Evolutionary conservation across 352 stramenopile genomes (phyloP).

Genomic region (Phytophthora multivora): DNA sequence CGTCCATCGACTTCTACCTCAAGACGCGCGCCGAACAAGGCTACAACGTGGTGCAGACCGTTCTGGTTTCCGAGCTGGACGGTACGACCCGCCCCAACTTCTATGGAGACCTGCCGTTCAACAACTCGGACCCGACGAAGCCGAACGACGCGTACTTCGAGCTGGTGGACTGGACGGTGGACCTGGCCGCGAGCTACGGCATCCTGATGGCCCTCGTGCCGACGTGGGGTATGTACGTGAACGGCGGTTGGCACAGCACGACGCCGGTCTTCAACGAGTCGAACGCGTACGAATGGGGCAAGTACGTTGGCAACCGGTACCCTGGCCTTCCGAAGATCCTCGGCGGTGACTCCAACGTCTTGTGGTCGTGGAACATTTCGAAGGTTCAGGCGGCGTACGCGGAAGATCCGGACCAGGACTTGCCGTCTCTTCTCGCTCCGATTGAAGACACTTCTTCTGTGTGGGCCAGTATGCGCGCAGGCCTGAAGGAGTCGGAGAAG

Average conservation of each 20-base stretch:
- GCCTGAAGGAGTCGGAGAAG: background rate
- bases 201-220: slow-evolving; percentile 24
- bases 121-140: background rate
- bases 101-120: background rate
- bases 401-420: background rate
- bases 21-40: background rate
- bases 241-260: background rate
- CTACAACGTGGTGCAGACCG: background rate
- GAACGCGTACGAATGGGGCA: background rate
- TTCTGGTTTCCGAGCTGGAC: background rate
- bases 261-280: background rate
- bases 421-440: background rate
- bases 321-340: background rate
- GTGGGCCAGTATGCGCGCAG: background rate
- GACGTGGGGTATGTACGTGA: slow-evolving; percentile 12
- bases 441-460: background rate
- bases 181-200: slow-evolving; percentile 30
- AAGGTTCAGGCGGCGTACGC: background rate
- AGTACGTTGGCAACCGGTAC: background rate
- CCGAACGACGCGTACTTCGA: slow-evolving; percentile 26
- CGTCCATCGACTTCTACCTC: background rate
- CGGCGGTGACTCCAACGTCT: background rate
- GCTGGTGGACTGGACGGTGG: slow-evolving; percentile 28
- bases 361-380: background rate
- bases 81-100: background rate